Percentiles rank a stretch among this genome's conserved stretches.
These are phyloP conservation scores for Orobanche coerulescens DNA, from an alignment of 257 asterid species.

Conservation along the genomic window DNA sequence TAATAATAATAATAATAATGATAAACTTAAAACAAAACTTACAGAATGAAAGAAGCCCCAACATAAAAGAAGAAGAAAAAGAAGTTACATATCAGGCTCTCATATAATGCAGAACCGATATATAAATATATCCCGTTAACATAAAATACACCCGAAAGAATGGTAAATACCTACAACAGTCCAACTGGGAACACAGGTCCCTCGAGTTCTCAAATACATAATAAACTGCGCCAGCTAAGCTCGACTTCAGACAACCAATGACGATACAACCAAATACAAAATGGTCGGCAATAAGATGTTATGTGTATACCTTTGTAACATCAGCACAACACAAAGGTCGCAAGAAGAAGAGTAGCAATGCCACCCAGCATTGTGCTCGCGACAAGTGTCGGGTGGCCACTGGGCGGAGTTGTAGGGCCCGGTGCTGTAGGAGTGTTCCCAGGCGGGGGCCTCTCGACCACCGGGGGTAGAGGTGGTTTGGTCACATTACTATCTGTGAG, in stretches of 20 bases:
- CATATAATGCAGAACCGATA: no score
- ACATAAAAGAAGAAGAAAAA: no score
- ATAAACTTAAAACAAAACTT: slow-evolving; percentile 9
- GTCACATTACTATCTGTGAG: slow-evolving; percentile 42
- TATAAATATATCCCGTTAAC: no score
- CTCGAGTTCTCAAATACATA: slow-evolving; percentile 8
- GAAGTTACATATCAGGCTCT: no score
- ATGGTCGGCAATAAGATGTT: neutral
- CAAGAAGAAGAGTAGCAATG: slow-evolving; percentile 42
- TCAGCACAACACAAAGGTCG: slow-evolving; percentile 32
- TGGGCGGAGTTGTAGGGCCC: slow-evolving; percentile 39
- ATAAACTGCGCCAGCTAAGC: slow-evolving; percentile 2
- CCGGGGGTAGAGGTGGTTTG: slow-evolving; percentile 76
- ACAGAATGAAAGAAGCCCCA: neutral
- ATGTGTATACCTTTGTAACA: slow-evolving; percentile 1
- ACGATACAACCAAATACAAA: slow-evolving; percentile 18
- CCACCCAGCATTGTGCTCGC: slow-evolving; percentile 34
- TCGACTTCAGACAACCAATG: neutral
- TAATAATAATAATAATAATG: no score
- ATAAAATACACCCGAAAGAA: slow-evolving; percentile 15
- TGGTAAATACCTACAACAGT: slow-evolving; percentile 16
- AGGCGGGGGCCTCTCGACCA: slow-evolving; percentile 21
- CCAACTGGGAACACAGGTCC: neutral
- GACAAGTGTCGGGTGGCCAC: slow-evolving; percentile 41
- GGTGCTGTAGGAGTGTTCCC: slow-evolving; percentile 32